Evolutionary conservation across 345 rosid species (phyloP), one percentile per base, ranked within the genome.

Genomic region (Citrus trifoliata): DNA sequence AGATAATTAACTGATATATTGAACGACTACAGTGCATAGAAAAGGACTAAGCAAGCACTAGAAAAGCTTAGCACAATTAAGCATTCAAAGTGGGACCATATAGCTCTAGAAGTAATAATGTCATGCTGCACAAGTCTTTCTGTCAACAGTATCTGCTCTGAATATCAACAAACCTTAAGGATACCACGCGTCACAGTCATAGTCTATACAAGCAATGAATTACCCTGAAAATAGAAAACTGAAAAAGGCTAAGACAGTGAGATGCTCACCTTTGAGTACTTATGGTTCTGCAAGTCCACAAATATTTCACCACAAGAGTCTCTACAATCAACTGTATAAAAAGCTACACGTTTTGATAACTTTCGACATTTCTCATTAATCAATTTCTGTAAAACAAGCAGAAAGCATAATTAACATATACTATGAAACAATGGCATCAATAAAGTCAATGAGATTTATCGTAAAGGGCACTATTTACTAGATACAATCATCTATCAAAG

Each of bases 231-330:
- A 37, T 14, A 55, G 63, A 67, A 33, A 40, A 14, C 37, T 13
- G 42, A 19, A 46, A 35, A 56, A 53, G 21, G 5, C 8, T 32
- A 63, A 48, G 5, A 16, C 5, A 22, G 53, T 48, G 67, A 66
- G 71, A 51, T 74, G 16, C 9, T 76, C 64, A 86, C 86, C 65
- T 67, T 66, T 27, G 90, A 59, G 62, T 88, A 90, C 74, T 87
- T 90, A 80, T 92, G 89, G 33, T 86, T 83, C 82, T 89, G 94
- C 80, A 96, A 84, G 80, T 96, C 98, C 35, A 91, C 97, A 81
- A 96, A 96, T 38, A 96, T 90, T 86, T 96, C 97, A 70, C 97
- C 98, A 70, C 89, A 90, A 7, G 93, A 92, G 82, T 89, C 92
- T 83, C 97, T 90, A 76, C 97, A 91, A 59, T 94, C 98, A 51